Conservation (phyloP, 164 flowering plant species). For the Annona squamosa region DNA sequence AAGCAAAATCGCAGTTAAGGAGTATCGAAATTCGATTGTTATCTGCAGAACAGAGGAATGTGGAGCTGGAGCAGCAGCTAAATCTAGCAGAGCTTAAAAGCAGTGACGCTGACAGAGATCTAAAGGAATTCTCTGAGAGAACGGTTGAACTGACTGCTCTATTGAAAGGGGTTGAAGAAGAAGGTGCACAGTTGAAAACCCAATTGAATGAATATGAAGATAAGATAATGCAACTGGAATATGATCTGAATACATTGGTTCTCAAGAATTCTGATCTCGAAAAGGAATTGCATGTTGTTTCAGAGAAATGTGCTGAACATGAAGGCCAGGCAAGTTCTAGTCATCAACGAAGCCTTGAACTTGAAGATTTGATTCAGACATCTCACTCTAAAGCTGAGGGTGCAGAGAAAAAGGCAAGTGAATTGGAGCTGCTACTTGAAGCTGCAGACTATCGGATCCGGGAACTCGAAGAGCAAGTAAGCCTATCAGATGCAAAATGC, state of each 20-base stretch:
- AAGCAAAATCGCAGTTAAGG: constrained; percentile 42
- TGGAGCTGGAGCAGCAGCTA: constrained; percentile 61
- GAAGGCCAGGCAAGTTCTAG: constrained; percentile 52
- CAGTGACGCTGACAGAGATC: constrained; percentile 45
- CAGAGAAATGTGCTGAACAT: constrained; percentile 52
- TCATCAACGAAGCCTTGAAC: constrained; percentile 64
- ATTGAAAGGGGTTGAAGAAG: constrained; percentile 41
- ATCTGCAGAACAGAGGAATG: constrained; percentile 50
- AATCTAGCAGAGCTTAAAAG: constrained; percentile 41
- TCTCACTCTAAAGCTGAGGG: constrained; percentile 63
- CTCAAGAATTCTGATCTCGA: constrained; percentile 47
- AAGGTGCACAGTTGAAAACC: constrained; percentile 28
- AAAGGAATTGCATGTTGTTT: constrained; percentile 42
- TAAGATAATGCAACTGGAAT: constrained; percentile 43
- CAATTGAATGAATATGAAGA: constrained; percentile 40
- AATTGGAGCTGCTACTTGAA: constrained; percentile 61
- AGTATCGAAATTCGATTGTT: constrained; percentile 42
- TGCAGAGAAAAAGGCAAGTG: constrained; percentile 48
- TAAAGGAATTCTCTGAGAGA: constrained; percentile 39
- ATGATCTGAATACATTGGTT: constrained; percentile 35
- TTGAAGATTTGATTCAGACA: constrained; percentile 60
- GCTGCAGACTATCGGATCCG: constrained; percentile 55
- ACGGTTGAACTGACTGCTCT: constrained; percentile 28
- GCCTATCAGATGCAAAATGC: constrained; percentile 43
- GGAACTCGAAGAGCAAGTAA: constrained; percentile 75